phyloP scores from a whole-genome alignment of 2,329 filamentous ascomycete species.

The Nemania sp. region DNA sequence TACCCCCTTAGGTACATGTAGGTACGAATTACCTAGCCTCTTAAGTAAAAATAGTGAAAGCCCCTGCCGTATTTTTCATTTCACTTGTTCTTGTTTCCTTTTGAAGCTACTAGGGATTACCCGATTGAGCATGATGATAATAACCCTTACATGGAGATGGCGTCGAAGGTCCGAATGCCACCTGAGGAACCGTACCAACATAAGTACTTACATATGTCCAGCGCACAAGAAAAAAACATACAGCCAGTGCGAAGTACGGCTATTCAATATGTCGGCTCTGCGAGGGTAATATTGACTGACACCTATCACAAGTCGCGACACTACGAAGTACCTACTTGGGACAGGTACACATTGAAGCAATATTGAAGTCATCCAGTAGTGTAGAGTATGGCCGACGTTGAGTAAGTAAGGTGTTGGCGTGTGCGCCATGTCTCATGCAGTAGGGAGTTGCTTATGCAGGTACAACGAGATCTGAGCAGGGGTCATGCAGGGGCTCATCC shows the following conservation, averaged over 20 bases:
- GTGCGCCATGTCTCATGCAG: slow-evolving; percentile 16
- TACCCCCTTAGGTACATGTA: no score
- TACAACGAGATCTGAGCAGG: slow-evolving; percentile 26
- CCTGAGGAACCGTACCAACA: no score
- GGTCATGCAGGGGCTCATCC: slow-evolving; percentile 16
- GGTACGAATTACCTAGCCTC: no score
- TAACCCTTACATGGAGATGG: background rate
- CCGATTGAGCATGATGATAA: background rate
- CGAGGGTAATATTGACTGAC: background rate
- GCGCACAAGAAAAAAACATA: no score
- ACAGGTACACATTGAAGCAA: no score
- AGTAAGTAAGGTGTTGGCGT: background rate
- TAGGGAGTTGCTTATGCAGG: slow-evolving; percentile 4
- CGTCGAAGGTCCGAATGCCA: background rate
- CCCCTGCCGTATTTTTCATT: slow-evolving; percentile 4
- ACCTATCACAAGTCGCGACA: no score
- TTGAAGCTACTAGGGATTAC: background rate
- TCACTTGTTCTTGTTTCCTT: slow-evolving; percentile 5
- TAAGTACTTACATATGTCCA: no score
- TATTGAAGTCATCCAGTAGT: no score
- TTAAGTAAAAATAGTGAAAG: background rate
- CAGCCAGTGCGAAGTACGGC: no score
- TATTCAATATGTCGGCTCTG: background rate
- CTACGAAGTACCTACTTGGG: no score
- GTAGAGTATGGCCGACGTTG: background rate